Conservation (phyloP, 805 yeast genomes). For the Zygoascus biomembranicola region DNA sequence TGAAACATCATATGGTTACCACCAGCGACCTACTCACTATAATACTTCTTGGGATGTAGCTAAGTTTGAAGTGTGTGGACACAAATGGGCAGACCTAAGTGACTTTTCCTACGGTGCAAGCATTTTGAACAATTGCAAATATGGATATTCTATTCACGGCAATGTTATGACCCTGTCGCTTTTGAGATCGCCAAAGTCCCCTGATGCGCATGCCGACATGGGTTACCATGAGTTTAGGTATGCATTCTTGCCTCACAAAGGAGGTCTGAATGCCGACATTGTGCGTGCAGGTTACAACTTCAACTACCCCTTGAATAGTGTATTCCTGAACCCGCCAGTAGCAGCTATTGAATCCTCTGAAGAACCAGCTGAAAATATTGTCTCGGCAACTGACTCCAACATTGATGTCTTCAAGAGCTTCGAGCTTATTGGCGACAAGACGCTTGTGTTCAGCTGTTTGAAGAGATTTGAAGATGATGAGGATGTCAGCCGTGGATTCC, state of each 20-base stretch:
- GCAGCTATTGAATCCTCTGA: not conserved
- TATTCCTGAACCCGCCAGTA: constrained; percentile 5
- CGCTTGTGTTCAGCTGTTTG: constrained; percentile 62
- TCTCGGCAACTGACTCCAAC: constrained; percentile 11
- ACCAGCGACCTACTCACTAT: constrained; percentile 87
- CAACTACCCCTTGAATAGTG: constrained; percentile 43
- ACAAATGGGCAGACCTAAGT: constrained; percentile 86
- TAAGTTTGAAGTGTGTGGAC: constrained; percentile 91
- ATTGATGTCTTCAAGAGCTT: constrained; percentile 25
- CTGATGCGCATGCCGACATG: constrained; percentile 93
- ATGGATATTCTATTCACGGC: constrained; percentile 93
- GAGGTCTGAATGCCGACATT: constrained; percentile 52
- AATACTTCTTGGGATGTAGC: constrained; percentile 97
- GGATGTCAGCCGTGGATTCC: constrained; percentile 29
- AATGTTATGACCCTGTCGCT: constrained; percentile 79
- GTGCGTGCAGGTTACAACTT: constrained; percentile 73
- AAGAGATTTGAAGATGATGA: constrained; percentile 85
- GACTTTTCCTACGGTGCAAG: constrained; percentile 84
- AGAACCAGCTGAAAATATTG: not conserved
- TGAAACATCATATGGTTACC: constrained; percentile 91
- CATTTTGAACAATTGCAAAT: constrained; percentile 73
- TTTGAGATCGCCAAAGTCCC: constrained; percentile 86
- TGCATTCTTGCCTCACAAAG: constrained; percentile 76
- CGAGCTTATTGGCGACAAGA: constrained; percentile 40
- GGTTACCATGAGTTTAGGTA: constrained; percentile 77